Base-by-base conservation (phyloP, 192 early-diverging fungal genomes). In the Podila verticillata region DNA sequence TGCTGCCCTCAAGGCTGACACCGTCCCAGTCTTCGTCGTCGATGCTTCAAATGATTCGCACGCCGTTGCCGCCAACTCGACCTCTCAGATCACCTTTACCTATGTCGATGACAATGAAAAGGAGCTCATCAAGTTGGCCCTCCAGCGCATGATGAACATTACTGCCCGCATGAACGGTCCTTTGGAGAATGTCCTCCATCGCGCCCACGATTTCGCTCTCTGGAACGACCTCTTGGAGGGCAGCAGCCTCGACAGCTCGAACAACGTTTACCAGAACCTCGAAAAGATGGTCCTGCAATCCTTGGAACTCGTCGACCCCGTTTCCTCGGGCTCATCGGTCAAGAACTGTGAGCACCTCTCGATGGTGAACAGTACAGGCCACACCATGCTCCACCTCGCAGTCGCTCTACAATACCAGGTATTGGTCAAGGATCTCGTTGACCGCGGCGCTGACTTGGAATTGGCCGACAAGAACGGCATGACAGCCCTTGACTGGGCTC, bases 341-440 rank as follows among this genome's bases (percentile, higher is more conserved):
- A 72, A 60, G 70, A 63, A 57, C 49, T 4, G 9, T 9, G 70
- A 72, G 28, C 48, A 65, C 26, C 61, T 80, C 13, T 66, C 63
- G 13, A 68, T 68, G 30, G 20, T 48, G 5, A 87, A 85, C 60
- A 60, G 32, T 51, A 81, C 77, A 28, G 70, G 83, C 3, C 92
- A 92, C 51, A 89, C 87, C 0, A 74, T 94, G 84, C 74, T 94
- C 48, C 93, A 94, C 83, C 84, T 92, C 28, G 81, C 89, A 4
- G 86, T 89, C 34, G 68, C 88, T 12, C 65, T 92, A 57, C 82
- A 89, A 8, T 89, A 87, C 80, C 62, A 75, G 49, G 66, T 65
- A 28, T 73, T 94, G 61, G 61, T 71, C 10, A 57, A 58, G 48
- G 82, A 86, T 8, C 58, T 93, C n/a, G 60, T 89, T 15, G 66